Percentiles rank a stretch among this genome's conserved stretches.
These are phyloP conservation scores for Centaurea solstitialis DNA, from an alignment of 129 eudicot species.

Conservation along the genomic window DNA sequence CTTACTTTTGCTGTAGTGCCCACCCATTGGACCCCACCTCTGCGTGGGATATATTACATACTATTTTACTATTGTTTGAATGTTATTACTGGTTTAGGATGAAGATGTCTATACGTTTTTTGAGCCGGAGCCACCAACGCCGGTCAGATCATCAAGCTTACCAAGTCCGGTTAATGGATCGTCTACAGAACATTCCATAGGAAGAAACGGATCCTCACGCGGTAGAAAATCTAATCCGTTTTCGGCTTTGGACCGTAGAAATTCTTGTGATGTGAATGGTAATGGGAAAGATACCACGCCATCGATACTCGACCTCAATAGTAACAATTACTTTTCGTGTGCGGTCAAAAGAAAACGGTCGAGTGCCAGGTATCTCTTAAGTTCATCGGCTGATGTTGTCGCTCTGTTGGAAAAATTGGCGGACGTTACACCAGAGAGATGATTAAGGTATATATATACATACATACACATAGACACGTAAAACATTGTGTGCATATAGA, in stretches of 20 bases:
- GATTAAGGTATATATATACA: background rate
- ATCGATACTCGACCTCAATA: constrained; percentile 72
- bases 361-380: constrained; percentile 70
- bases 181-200: constrained; percentile 29
- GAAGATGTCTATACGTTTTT: constrained; percentile 80
- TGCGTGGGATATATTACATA: too few species aligned
- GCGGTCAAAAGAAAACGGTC: constrained; percentile 71
- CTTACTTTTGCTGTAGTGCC: too few species aligned
- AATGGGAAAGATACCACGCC: constrained; percentile 33
- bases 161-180: constrained; percentile 37
- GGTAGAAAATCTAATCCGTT: constrained; percentile 20
- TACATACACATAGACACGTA: background rate
- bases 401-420: constrained; percentile 55
- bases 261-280: constrained; percentile 23
- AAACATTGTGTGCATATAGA: background rate
- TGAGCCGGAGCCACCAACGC: constrained; percentile 66
- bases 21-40: too few species aligned
- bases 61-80: background rate
- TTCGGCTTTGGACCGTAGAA: constrained; percentile 34
- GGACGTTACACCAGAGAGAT: constrained; percentile 6
- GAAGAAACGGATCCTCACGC: constrained; percentile 21
- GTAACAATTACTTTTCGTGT: constrained; percentile 79
- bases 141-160: constrained; percentile 47
- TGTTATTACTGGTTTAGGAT: constrained; percentile 44
- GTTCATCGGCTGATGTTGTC: constrained; percentile 75